Conservation (phyloP, 2,329 filamentous ascomycete genomes). For the Metarhizium guizhouense region DNA sequence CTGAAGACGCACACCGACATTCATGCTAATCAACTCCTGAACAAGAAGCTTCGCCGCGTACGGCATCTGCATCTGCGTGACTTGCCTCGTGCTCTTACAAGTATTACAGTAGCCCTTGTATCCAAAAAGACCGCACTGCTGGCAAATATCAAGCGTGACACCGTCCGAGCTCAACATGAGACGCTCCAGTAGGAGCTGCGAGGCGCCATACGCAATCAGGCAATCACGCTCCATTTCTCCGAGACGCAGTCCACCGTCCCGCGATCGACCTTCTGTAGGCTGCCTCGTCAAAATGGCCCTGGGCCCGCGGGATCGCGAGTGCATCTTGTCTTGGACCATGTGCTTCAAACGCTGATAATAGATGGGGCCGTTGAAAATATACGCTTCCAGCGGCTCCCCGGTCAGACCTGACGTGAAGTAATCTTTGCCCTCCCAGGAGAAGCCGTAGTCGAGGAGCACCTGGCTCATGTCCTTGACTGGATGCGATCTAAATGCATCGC, state of each 20-base stretch:
- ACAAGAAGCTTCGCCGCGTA: constrained; percentile 95
- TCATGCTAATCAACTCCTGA: constrained; percentile 97
- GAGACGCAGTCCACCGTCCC: constrained; percentile 83
- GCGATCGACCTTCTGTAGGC: constrained; percentile 88
- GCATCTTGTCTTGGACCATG: constrained; percentile 99
- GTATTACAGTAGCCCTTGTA: constrained; percentile 93
- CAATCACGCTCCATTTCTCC: constrained; percentile 99
- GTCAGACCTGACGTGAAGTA: constrained; percentile 94
- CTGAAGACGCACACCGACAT: constrained; percentile 87
- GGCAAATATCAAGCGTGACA: constrained; percentile 87
- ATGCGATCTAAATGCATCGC: constrained; percentile 73
- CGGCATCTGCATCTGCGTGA: constrained; percentile 91
- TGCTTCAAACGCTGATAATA: constrained; percentile 99
- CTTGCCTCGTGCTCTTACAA: constrained; percentile 74
- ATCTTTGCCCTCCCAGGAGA: constrained; percentile 95
- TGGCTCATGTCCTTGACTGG: constrained; percentile 83
- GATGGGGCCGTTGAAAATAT: constrained; percentile 97
- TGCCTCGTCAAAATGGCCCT: constrained; percentile 88
- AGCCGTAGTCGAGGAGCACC: constrained; percentile 77
- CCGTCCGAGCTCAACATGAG: constrained; percentile 92
- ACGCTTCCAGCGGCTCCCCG: constrained; percentile 85
- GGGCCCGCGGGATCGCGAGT: constrained; percentile 83
- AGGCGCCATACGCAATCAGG: constrained; percentile 91
- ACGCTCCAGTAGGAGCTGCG: constrained; percentile 82
- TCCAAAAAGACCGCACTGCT: constrained; percentile 88